Conservation (phyloP, 139 green algal species). For the Closterium sp. region DNA sequence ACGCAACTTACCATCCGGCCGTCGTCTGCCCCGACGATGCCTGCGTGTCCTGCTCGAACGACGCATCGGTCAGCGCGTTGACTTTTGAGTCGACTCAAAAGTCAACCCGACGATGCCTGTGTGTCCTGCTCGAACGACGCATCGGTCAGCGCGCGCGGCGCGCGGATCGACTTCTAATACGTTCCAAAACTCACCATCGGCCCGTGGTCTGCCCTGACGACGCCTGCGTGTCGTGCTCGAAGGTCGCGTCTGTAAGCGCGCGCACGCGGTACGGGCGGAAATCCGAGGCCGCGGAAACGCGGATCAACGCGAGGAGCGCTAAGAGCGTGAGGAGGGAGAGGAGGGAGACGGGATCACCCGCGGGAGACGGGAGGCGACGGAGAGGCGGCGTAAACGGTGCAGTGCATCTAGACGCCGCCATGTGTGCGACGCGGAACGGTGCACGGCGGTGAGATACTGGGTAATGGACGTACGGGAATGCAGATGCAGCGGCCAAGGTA, state of each 20-base stretch:
- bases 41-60: background rate
- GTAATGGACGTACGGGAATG: background rate
- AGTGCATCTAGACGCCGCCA: background rate
- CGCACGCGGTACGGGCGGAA: background rate
- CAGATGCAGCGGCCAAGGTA: background rate
- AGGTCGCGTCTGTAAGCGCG: background rate
- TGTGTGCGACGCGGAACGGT: background rate
- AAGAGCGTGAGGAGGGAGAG: background rate
- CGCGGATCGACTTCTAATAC: too few relatives aligned
- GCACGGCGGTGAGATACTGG: background rate
- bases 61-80: background rate
- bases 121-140: too few relatives aligned
- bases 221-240: background rate
- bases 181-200: background rate
- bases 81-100: too few relatives aligned
- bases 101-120: too few relatives aligned
- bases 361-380: background rate
- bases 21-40: background rate
- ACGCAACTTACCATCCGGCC: background rate
- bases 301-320: background rate
- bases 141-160: too few relatives aligned
- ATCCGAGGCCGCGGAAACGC: background rate
- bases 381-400: background rate
- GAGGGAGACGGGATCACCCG: background rate
- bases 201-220: background rate